Evolutionary conservation across 1,284 basidiomycete genomes (phyloP).

Genomic region (Moesziomyces globuligerus): DNA sequence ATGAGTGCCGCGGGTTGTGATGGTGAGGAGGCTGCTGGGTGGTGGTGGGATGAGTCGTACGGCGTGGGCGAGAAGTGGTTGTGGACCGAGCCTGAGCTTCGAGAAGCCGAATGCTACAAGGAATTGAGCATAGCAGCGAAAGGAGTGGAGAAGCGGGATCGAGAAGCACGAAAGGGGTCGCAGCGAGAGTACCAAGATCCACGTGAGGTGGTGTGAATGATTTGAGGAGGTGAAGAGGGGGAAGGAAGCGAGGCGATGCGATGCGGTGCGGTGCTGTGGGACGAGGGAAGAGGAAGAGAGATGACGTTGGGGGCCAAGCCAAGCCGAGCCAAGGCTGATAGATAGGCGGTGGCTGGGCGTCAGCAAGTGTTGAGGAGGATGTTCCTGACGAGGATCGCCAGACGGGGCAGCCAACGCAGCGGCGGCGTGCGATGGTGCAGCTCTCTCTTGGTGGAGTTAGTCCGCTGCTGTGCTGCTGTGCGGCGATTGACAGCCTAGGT

Average conservation of each 20-base stretch:
- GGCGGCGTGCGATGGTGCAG: not conserved
- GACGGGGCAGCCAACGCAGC: not conserved
- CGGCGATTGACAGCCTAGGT: not conserved
- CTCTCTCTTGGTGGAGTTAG: not conserved
- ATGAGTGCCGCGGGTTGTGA: not conserved
- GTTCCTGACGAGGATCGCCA: not conserved
- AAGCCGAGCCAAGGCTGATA: not conserved
- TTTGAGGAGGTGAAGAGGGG: not conserved
- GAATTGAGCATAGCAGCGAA: slow-evolving; percentile 30
- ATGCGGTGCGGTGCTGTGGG: too few species aligned
- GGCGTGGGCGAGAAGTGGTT: not conserved
- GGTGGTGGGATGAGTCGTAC: slow-evolving; percentile 1
- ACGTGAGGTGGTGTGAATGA: not conserved
- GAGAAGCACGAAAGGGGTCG: not conserved
- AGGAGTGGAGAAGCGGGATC: not conserved
- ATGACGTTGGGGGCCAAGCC: not conserved
- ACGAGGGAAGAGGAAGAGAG: not conserved
- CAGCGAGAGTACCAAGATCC: not conserved
- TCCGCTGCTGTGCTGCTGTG: not conserved
- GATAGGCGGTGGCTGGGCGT: not conserved
- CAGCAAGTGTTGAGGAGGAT: not conserved
- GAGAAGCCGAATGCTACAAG: slow-evolving; percentile 31
- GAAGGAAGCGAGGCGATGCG: too few species aligned
- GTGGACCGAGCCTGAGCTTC: slow-evolving; percentile 12
- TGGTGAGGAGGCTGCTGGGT: not conserved